A percentile compares a stretch with the other conserved stretches of the same genome.
Evolutionary conservation across 768 basidiomycete species (phyloP).

Genomic region (Lactifluus hygrophoroides): DNA sequence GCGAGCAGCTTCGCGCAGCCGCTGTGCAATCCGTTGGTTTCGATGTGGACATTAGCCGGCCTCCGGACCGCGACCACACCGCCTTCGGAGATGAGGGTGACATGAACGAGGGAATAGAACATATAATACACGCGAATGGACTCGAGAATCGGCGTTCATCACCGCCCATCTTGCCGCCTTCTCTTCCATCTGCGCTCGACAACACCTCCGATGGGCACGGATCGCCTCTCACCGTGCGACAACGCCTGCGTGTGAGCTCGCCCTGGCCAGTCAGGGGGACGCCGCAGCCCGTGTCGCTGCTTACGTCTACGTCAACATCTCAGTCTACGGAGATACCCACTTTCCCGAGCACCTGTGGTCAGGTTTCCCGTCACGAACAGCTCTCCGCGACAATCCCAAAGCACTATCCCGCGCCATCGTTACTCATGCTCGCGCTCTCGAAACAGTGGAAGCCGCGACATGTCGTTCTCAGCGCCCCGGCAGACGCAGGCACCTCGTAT

Average conservation of each 20-base stretch:
- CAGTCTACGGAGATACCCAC: conserved; percentile 35
- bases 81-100: conserved; percentile 35
- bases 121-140: neutral
- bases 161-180: neutral
- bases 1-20: conserved; percentile 63
- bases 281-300: conserved; percentile 3
- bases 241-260: neutral
- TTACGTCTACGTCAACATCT: conserved; percentile 4
- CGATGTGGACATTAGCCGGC: conserved; percentile 41
- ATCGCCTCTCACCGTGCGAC: conserved; percentile 7
- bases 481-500: conserved; percentile 39
- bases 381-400: conserved; percentile 52
- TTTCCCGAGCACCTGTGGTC: conserved; percentile 51
- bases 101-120: conserved; percentile 20
- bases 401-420: conserved; percentile 53
- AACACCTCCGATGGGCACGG: neutral
- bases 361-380: conserved; percentile 45
- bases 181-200: neutral
- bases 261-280: neutral
- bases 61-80: conserved; percentile 26
- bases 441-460: conserved; percentile 65
- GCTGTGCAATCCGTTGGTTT: conserved; percentile 74
- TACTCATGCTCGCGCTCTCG: conserved; percentile 64
- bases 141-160: neutral
- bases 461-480: conserved; percentile 41